Base-by-base conservation (phyloP, 164 flowering plant genomes). In the Brasenia schreberi region DNA sequence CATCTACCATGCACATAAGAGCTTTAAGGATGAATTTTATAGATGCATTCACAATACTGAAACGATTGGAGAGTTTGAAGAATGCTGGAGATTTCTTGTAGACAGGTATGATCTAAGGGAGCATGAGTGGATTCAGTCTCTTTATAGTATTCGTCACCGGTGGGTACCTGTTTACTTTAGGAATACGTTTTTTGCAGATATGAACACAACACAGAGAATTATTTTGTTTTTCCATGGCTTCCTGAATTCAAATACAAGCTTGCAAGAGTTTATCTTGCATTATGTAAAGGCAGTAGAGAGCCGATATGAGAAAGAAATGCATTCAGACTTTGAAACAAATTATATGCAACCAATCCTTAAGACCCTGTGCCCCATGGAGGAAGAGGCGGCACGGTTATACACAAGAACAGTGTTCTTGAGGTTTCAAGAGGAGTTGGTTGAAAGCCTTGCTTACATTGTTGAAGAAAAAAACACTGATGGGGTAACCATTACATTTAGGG, bases 401-500 rank as follows among this genome's bases (percentile, higher is more conserved):
- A 70, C 72, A 5, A 65, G 44, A 39, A 42, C 60, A 14, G 19
- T 70, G n/a, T 70, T 70, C 33, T 18, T 16, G 16, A 65, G 19
- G 60, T 65, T 65, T 65, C 72, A 70, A 60, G 64, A 27, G 58
- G 72, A 70, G 44, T 12, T 70, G 9, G 61, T 59, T 65, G 68
- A 66, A 45, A 65, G 73, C 19, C 66, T 18, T 66, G 62, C 59
- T 43, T 59, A 44, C 39, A 56, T 65, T 27, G 63, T 68, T 17
- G 58, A 64, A 52, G n/a, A 64, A 18, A 44, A 19, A 64, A 44
- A n/a, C 23, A 59, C 42, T 39, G 19, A 42, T 23, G 73, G 85
- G 19, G 83, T 80, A 73, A 90, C 83, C 65, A 43, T 14, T 9
- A 43, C 60, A 42, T 70, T 59, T 23, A 60, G 16, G 17, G 72